These are phyloP conservation scores for Aegilops speltoides DNA, from an alignment of 176 grass and related monocot genomes.

Conservation along the genomic window DNA sequence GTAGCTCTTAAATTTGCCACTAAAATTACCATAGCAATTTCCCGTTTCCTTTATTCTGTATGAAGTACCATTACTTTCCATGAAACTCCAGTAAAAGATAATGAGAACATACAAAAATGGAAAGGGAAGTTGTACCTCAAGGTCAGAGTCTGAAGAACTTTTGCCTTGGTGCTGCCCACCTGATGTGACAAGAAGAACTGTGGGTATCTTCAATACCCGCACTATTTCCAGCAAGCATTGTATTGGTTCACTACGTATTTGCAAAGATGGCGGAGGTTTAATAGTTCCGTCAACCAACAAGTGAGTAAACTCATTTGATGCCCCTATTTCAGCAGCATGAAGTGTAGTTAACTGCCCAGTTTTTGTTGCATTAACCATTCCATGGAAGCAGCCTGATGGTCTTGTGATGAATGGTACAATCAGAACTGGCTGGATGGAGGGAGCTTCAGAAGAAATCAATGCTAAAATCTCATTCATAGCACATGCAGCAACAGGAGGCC, in stretches of 20 bases:
- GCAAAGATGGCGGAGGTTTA: conserved; percentile 54
- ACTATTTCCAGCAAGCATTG: conserved; percentile 82
- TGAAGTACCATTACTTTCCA: not conserved
- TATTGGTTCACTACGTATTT: conserved; percentile 69
- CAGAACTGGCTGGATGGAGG: conserved; percentile 32
- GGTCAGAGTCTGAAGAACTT: conserved; percentile 45
- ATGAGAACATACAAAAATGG: not conserved
- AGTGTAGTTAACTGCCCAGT: conserved; percentile 32
- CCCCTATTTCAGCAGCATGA: conserved; percentile 62
- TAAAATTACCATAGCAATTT: not conserved
- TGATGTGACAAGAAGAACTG: conserved; percentile 60
- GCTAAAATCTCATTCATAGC: conserved; percentile 72
- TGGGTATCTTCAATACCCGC: conserved; percentile 56
- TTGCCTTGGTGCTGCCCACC: conserved; percentile 39
- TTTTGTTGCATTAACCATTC: conserved; percentile 23
- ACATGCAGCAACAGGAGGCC: conserved; percentile 74
- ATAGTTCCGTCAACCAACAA: conserved; percentile 46
- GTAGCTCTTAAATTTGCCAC: not conserved
- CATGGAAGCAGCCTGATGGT: conserved; percentile 34
- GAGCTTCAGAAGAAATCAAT: conserved; percentile 51
- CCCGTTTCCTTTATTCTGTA: not conserved
- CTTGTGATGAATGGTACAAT: conserved; percentile 72
- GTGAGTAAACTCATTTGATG: conserved; percentile 50
- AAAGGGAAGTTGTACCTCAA: conserved; percentile 56
- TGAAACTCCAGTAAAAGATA: not conserved